These are phyloP conservation scores for Pyracantha coccinea DNA, from an alignment of 331 rosid species.

Conservation along the genomic window DNA sequence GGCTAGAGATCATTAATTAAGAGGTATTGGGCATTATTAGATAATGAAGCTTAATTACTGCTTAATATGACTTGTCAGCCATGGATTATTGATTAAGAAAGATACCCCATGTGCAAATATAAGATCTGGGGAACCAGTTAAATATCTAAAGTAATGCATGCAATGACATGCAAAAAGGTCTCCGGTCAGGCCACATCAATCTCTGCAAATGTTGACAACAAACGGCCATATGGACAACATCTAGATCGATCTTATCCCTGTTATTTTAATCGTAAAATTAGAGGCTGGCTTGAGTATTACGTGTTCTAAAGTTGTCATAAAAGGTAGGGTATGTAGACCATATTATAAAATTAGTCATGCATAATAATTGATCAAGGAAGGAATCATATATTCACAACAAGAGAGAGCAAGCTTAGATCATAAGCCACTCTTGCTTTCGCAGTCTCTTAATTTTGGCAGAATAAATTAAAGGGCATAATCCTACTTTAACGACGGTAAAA, in stretches of 20 bases:
- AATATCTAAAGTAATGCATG: not conserved
- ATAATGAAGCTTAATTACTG: not conserved
- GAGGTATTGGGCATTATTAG: not conserved
- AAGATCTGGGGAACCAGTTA: not conserved
- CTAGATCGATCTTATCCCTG: not conserved
- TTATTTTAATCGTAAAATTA: not conserved
- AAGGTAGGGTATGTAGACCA: conserved; percentile 12
- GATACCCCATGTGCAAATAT: conserved; percentile 16
- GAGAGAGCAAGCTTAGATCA: conserved; percentile 24
- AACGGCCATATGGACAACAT: not conserved
- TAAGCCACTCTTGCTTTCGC: conserved; percentile 26
- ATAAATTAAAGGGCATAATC: conserved; percentile 15
- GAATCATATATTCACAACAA: not conserved
- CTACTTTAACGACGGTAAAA: no score
- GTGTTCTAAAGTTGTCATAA: conserved; percentile 43
- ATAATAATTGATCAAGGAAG: conserved; percentile 25
- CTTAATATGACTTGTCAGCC: not conserved
- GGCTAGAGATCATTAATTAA: not conserved
- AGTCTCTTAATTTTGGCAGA: conserved; percentile 29
- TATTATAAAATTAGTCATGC: conserved; percentile 10
- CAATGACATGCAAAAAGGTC: not conserved
- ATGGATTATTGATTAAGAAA: not conserved
- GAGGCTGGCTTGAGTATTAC: conserved; percentile 42
- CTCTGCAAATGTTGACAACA: conserved; percentile 4
- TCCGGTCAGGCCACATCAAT: not conserved